Evolutionary conservation across 306 rosid species (phyloP), one percentile per base, ranked within the genome.

Genomic region (Hippophae rhamnoides): DNA sequence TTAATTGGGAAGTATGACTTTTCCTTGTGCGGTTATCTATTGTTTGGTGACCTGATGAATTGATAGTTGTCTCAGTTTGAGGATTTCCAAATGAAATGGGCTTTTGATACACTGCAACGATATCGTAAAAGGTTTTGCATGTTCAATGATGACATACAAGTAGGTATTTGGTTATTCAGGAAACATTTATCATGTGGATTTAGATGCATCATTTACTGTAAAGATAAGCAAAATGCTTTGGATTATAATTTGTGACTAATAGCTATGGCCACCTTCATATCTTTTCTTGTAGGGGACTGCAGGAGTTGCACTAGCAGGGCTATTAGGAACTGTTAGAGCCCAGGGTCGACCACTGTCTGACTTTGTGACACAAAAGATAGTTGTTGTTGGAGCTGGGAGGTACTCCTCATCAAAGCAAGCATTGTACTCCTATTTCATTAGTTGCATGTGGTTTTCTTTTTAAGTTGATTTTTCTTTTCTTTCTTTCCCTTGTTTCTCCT

Each of bases 61-160:
- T 68, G 41, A 54, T 57, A 27, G 64, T 61, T 70, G 55, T 47
- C 18, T 71, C 86, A 93, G 99, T 93, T 93, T 74, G 99, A 93
- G 79, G 99, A 93, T 81, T 93, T 93, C 72, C 99, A 93, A 84
- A 86, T 88, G 93, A 93, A 93, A 75, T 93, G 99, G 99, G 99
- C 99, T 56, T 93, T 93, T 64, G 94, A 84, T 78, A 93, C 99
- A 43, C 82, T 93, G 68, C 81, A 93, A 72, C 87, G 97, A 13
- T 93, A 93, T 76, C 95, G 89, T 54, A 88, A 74, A 71, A 88
- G 69, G 81, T 93, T 85, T 78, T 93, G 99, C 81, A 93, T 85
- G 82, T 93, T 93, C 76, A 93, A 93, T 79, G 99, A 93, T 80
- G 99, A 93, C 68, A 83, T 93, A 76, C 99, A 93, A 86, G 99